Conservation (phyloP, 345 rosid species). For the Laguncularia racemosa region DNA sequence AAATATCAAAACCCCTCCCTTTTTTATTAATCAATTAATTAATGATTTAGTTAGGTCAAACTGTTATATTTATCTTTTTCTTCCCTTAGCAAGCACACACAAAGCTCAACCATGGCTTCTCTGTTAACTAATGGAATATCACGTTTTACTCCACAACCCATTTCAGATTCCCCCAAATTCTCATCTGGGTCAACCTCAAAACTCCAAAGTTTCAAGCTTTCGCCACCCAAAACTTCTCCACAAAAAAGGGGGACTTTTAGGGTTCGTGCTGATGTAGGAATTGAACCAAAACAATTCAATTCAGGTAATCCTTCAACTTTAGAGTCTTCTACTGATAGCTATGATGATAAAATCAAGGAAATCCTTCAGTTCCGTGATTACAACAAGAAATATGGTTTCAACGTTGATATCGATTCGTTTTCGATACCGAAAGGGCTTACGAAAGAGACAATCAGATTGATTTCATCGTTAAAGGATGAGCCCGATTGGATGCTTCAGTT, state of each 20-base stretch:
- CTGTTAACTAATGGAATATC: constrained; percentile 12
- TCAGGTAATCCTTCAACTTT: constrained; percentile 37
- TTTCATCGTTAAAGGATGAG: constrained; percentile 67
- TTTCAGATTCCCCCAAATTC: constrained; percentile 10
- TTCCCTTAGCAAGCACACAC: too few relatives aligned
- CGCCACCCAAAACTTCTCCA: constrained; percentile 12
- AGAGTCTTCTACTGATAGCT: constrained; percentile 14
- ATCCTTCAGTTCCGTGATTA: constrained; percentile 65
- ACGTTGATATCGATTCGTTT: constrained; percentile 60
- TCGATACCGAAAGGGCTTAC: constrained; percentile 84
- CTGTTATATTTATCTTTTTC: too few relatives aligned
- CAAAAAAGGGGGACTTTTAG: constrained; percentile 15
- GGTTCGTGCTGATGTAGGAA: constrained; percentile 43
- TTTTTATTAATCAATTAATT: too few relatives aligned
- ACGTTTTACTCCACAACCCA: constrained; percentile 15
- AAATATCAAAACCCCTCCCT: too few relatives aligned
- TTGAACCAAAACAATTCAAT: constrained; percentile 24
- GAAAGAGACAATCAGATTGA: constrained; percentile 50
- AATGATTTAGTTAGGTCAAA: too few relatives aligned
- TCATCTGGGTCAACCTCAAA: constrained; percentile 9
- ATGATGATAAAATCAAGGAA: constrained; percentile 60
- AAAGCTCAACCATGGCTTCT: constrained; percentile 12
- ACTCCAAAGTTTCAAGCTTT: constrained; percentile 26
- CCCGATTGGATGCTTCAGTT: constrained; percentile 90
- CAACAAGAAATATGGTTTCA: constrained; percentile 68